Conservation (phyloP, 192 early-diverging fungal species). For the Thoreauomyces humboldtii region DNA sequence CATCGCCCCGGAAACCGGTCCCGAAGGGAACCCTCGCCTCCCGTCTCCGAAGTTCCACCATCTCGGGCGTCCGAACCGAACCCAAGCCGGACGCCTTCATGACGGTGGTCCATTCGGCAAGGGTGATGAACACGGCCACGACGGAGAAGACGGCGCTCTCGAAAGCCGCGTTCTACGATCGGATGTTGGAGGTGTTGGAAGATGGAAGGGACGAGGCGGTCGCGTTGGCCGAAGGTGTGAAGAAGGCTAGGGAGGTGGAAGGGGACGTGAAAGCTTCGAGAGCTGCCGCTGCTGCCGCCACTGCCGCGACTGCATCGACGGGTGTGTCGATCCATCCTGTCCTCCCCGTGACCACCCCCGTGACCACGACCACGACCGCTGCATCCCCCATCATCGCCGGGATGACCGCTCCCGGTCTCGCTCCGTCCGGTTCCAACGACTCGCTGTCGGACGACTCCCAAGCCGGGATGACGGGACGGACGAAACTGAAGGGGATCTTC, state of each 20-base stretch:
- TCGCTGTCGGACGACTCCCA: neutral
- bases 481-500: conserved; percentile 24
- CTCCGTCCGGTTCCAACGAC: neutral
- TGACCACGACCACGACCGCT: neutral
- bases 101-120: conserved; percentile 20
- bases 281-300: neutral
- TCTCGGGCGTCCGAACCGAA: neutral
- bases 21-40: neutral
- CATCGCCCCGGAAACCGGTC: neutral
- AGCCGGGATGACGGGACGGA: neutral
- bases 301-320: neutral
- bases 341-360: neutral
- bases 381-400: neutral
- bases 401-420: neutral
- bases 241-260: conserved; percentile 9
- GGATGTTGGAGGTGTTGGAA: conserved; percentile 6
- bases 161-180: conserved; percentile 33
- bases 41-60: conserved; percentile 4
- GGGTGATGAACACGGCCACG: conserved; percentile 28
- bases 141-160: conserved; percentile 15
- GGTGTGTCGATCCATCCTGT: neutral
- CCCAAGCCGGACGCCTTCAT: conserved; percentile 19
- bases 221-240: conserved; percentile 15
- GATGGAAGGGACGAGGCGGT: conserved; percentile 15
- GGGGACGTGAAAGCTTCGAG: conserved; percentile 7